These are phyloP conservation scores for Plasmodium malariae DNA, from an alignment of 169 alveolate genomes.

Conservation along the genomic window DNA sequence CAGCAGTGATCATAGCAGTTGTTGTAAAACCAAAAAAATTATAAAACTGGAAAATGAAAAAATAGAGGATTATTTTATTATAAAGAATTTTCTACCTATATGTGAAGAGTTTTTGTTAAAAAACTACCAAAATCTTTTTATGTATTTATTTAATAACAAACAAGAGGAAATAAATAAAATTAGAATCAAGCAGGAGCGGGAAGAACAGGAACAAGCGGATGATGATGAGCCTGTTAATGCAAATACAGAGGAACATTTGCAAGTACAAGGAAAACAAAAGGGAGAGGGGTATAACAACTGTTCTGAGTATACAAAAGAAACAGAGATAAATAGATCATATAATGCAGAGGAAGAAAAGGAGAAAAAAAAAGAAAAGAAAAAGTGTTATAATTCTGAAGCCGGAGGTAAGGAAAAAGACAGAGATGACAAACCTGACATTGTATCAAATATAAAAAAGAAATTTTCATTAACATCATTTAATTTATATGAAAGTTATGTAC, in stretches of 20 bases:
- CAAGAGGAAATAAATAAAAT: background rate
- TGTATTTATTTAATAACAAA: background rate
- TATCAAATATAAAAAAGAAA: background rate
- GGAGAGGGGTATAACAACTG: too few species aligned
- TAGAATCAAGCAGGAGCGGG: background rate
- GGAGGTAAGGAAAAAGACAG: too few species aligned
- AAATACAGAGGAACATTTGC: background rate
- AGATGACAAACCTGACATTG: too few species aligned
- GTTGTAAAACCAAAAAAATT: constrained; percentile 37
- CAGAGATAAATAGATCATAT: background rate
- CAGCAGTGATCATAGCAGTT: too few species aligned
- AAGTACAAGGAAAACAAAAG: too few species aligned
- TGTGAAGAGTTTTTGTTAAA: constrained; percentile 70
- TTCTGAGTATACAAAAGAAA: background rate
- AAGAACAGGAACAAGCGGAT: background rate
- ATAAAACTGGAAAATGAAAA: constrained; percentile 22
- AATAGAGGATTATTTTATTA: constrained; percentile 55
- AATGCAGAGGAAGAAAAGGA: background rate
- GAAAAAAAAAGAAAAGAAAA: too few species aligned
- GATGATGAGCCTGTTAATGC: background rate
- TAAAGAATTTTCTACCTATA: constrained; percentile 56
- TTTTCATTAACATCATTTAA: background rate
- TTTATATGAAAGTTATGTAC: constrained; percentile 24
- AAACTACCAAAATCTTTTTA: constrained; percentile 12
- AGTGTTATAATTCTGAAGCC: too few species aligned